phyloP scores from a whole-genome alignment of 352 stramenopile genomes.

The Sclerospora graminicola region DNA sequence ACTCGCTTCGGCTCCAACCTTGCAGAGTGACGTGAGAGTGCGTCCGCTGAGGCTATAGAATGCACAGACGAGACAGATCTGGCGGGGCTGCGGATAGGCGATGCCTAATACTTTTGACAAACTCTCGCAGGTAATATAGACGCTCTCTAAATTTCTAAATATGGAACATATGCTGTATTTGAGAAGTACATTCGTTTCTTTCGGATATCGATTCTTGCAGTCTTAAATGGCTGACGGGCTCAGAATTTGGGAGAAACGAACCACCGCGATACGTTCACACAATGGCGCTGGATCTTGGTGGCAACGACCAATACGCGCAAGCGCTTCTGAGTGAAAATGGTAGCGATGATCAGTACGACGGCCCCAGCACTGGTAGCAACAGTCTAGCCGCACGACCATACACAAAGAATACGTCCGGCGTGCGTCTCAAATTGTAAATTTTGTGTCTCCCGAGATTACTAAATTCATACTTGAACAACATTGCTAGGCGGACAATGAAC shows the following conservation, averaged over 20 bases:
- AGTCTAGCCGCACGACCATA: slow-evolving; percentile 41
- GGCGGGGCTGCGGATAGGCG: neutral
- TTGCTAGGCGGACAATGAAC: slow-evolving; percentile 54
- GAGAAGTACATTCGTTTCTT: neutral
- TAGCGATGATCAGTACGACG: slow-evolving; percentile 47
- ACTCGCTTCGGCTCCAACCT: slow-evolving; percentile 10
- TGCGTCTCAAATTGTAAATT: slow-evolving; percentile 15
- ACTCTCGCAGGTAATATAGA: neutral
- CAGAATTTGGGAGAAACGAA: slow-evolving; percentile 1
- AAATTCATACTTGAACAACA: neutral
- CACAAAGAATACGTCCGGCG: slow-evolving; percentile 34
- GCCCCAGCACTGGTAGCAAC: slow-evolving; percentile 7
- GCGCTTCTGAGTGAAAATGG: slow-evolving; percentile 42
- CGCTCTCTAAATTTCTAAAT: too few species aligned
- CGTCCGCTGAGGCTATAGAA: slow-evolving; percentile 18
- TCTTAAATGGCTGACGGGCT: slow-evolving; percentile 2
- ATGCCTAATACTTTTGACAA: neutral
- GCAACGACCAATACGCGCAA: slow-evolving; percentile 40
- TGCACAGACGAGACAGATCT: slow-evolving; percentile 14
- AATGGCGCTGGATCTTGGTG: slow-evolving; percentile 30
- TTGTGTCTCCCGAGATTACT: neutral
- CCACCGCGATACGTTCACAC: neutral
- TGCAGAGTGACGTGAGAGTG: slow-evolving; percentile 23
- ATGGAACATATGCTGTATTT: neutral
- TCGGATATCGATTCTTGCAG: slow-evolving; percentile 3